Evolutionary conservation across 495 filamentous ascomycete species (phyloP).

Genomic region (Hypoxylon fragiforme): DNA sequence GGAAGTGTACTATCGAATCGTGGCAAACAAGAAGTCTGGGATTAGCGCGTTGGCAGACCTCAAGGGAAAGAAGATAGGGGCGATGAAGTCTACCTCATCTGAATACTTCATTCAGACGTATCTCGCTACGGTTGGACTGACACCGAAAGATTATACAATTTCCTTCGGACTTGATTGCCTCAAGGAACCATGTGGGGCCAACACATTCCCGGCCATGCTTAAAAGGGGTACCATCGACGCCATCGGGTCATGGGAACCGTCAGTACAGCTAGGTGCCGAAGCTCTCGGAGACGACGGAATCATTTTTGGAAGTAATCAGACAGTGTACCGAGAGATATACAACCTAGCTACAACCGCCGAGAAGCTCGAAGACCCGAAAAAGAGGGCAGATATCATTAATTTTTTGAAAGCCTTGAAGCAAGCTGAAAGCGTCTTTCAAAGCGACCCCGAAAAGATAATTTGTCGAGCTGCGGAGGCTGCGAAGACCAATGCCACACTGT

Average conservation of each 20-base stretch:
- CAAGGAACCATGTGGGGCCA: conserved; percentile 42
- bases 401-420: conserved; percentile 45
- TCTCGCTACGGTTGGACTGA: conserved; percentile 39
- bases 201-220: conserved; percentile 45
- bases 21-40: conserved; percentile 43
- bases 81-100: conserved; percentile 43
- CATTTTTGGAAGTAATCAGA: conserved; percentile 42
- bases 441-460: conserved; percentile 41
- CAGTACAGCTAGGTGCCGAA: conserved; percentile 43
- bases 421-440: conserved; percentile 40
- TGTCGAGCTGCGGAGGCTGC: conserved; percentile 35
- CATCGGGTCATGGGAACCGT: conserved; percentile 51
- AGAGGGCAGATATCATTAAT: conserved; percentile 43
- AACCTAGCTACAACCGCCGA: conserved; percentile 46
- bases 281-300: conserved; percentile 36
- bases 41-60: conserved; percentile 43
- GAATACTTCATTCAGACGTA: conserved; percentile 46
- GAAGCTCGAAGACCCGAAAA: conserved; percentile 39
- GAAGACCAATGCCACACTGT: conserved; percentile 35
- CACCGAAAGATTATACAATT: conserved; percentile 38
- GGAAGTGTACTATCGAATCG: conserved; percentile 49
- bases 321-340: conserved; percentile 50
- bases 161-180: conserved; percentile 43
- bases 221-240: conserved; percentile 41
- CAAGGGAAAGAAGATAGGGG: conserved; percentile 49